A percentile compares a stretch with the other conserved stretches of the same genome.
Conservation (phyloP, 805 yeast genomes). For the Kluyveromyces wickerhamii region DNA sequence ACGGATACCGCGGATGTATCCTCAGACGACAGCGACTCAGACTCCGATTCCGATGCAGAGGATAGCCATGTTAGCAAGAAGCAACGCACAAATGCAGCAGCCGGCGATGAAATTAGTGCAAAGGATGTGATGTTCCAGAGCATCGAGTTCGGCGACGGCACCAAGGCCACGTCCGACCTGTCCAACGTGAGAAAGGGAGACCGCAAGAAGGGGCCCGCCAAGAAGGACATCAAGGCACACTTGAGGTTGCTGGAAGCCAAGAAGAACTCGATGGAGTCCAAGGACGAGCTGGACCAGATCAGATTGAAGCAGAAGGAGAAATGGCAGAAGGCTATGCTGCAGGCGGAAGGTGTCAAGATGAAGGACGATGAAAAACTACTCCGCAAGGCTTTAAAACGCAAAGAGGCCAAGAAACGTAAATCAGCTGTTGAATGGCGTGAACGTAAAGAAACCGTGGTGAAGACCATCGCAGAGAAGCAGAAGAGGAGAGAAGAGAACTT, state of each 20-base stretch:
- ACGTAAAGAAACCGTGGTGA: conserved; percentile 71
- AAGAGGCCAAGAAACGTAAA: conserved; percentile 74
- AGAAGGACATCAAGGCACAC: conserved; percentile 79
- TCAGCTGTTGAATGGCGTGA: conserved; percentile 91
- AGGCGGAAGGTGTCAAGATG: conserved; percentile 81
- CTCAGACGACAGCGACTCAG: conserved; percentile 28
- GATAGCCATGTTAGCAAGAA: conserved; percentile 16
- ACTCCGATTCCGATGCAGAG: conserved; percentile 25
- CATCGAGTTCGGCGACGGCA: conserved; percentile 76
- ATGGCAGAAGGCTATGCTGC: conserved; percentile 80
- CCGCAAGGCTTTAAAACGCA: conserved; percentile 76
- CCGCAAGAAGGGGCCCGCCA: conserved; percentile 68
- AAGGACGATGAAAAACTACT: conserved; percentile 86
- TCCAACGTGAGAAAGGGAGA: conserved; percentile 43
- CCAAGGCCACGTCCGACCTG: conserved; percentile 67
- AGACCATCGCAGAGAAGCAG: conserved; percentile 62
- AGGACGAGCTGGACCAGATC: conserved; percentile 55
- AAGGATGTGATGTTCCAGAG: conserved; percentile 66
- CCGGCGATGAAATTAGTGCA: conserved; percentile 28
- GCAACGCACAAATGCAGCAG: conserved; percentile 25
- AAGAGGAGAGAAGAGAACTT: conserved; percentile 91
- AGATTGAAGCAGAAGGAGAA: conserved; percentile 60
- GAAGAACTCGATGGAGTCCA: conserved; percentile 49
- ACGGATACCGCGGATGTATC: conserved; percentile 36
- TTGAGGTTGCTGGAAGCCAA: conserved; percentile 66